Conservation (phyloP, 2,329 filamentous ascomycete species). For the Monilinia fructicola region DNA sequence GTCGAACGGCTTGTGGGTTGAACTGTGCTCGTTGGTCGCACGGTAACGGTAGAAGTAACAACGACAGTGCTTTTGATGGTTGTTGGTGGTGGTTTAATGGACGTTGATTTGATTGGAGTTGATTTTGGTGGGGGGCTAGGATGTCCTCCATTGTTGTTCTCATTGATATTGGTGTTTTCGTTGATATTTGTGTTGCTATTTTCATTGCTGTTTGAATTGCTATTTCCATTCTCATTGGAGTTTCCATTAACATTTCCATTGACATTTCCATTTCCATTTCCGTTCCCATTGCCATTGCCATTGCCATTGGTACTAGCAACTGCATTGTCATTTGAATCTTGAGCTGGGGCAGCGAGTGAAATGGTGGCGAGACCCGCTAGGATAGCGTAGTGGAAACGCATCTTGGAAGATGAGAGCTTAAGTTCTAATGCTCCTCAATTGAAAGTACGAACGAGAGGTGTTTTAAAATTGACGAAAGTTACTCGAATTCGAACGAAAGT, state of each 20-base stretch:
- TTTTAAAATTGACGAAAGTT: not conserved
- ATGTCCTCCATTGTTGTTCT: not conserved
- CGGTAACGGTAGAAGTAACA: not conserved
- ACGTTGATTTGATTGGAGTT: not conserved
- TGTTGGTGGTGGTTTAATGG: not conserved
- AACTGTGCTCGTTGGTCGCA: not conserved
- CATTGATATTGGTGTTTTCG: slow-evolving; percentile 9
- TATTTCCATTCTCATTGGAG: not conserved
- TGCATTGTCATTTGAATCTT: slow-evolving; percentile 1
- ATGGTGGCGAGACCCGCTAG: slow-evolving; percentile 12
- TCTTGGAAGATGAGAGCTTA: not conserved
- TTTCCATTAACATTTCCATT: not conserved
- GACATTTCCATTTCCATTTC: not conserved
- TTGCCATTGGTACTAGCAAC: slow-evolving; percentile 3
- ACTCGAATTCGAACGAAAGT: slow-evolving; percentile 12
- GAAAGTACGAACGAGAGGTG: slow-evolving; percentile 10
- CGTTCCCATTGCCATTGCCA: not conserved
- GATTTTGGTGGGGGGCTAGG: not conserved
- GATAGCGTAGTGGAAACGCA: slow-evolving; percentile 17
- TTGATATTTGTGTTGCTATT: slow-evolving; percentile 12
- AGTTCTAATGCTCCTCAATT: not conserved
- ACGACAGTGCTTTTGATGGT: slow-evolving; percentile 2
- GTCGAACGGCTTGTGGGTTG: not conserved
- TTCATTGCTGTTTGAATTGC: not conserved
- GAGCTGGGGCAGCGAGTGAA: slow-evolving; percentile 10